These are phyloP conservation scores for Chlorella sorokiniana DNA, from an alignment of 139 green algal genomes.

Conservation along the genomic window DNA sequence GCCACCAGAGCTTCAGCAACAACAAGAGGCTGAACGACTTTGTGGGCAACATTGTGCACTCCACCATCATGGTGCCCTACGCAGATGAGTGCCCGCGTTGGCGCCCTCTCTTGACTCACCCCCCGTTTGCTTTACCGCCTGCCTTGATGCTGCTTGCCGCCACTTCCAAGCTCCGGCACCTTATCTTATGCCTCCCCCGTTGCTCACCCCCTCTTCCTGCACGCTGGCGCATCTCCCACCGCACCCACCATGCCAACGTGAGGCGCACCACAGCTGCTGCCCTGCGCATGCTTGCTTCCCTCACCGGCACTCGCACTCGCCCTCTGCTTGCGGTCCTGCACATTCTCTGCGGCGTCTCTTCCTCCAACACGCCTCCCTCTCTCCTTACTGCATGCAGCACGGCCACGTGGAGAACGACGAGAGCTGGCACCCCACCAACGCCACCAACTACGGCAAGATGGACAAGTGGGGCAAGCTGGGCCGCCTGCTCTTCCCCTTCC, in stretches of 20 bases:
- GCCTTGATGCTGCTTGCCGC: no score
- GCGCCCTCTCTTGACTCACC: no score
- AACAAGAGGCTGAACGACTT: constrained; percentile 93
- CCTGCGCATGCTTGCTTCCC: not conserved
- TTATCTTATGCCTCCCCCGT: no score
- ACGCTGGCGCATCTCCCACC: constrained; percentile 93
- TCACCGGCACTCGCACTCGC: not conserved
- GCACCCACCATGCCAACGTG: constrained; percentile 90
- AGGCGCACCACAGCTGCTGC: not conserved
- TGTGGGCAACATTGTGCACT: constrained; percentile 89
- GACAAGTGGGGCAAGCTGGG: constrained; percentile 61
- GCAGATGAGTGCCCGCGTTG: not conserved
- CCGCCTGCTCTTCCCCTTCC: constrained; percentile 74
- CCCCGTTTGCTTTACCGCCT: not conserved
- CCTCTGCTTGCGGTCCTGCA: not conserved
- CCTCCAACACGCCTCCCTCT: not conserved
- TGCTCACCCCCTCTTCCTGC: no score
- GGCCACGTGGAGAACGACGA: constrained; percentile 97
- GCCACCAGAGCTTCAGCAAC: constrained; percentile 91
- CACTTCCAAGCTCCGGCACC: no score
- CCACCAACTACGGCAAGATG: constrained; percentile 45
- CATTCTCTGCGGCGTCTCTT: not conserved
- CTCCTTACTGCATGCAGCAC: not conserved
- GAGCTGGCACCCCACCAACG: constrained; percentile 86
- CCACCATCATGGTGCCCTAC: constrained; percentile 92